phyloP scores from a whole-genome alignment of 2,329 filamentous ascomycete species.

The Fonsecaea pedrosoi region DNA sequence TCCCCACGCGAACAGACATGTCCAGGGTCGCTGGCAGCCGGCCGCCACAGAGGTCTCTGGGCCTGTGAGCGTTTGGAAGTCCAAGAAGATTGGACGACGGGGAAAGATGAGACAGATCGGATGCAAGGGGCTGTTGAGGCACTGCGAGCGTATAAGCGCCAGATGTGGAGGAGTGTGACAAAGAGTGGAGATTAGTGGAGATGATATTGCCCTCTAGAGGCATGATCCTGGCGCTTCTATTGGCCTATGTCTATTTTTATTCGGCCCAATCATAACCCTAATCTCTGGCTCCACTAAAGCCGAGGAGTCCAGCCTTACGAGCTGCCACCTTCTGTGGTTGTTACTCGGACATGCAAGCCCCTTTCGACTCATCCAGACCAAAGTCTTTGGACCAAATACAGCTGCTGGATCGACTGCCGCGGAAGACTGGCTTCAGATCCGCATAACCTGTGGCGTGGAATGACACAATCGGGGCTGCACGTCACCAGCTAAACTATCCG shows the following conservation, averaged over 20 bases:
- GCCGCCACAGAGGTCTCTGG: constrained; percentile 13
- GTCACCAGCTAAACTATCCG: not conserved
- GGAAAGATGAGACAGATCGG: constrained; percentile 26
- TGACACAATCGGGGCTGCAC: constrained; percentile 2
- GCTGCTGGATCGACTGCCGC: not conserved
- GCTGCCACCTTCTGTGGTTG: not conserved
- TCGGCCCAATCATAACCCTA: not conserved
- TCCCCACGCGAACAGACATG: not conserved
- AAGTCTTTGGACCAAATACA: not conserved
- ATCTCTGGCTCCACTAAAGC: not conserved
- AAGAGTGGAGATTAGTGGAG: not conserved
- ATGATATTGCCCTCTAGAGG: not conserved
- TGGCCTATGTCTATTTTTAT: not conserved
- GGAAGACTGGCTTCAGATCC: not conserved
- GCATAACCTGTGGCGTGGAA: not conserved
- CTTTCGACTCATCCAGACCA: constrained; percentile 2
- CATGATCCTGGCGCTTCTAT: not conserved
- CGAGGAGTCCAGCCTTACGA: not conserved
- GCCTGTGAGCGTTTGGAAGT: constrained; percentile 21
- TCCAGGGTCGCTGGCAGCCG: constrained; percentile 3
- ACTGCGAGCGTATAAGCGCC: not conserved
- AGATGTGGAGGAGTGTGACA: not conserved
- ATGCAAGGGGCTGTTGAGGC: constrained; percentile 18
- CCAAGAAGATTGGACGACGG: constrained; percentile 17
- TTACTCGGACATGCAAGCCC: not conserved